Evolutionary conservation across 176 grass and related monocot genomes (phyloP).

Genomic region (Oryza australiensis): DNA sequence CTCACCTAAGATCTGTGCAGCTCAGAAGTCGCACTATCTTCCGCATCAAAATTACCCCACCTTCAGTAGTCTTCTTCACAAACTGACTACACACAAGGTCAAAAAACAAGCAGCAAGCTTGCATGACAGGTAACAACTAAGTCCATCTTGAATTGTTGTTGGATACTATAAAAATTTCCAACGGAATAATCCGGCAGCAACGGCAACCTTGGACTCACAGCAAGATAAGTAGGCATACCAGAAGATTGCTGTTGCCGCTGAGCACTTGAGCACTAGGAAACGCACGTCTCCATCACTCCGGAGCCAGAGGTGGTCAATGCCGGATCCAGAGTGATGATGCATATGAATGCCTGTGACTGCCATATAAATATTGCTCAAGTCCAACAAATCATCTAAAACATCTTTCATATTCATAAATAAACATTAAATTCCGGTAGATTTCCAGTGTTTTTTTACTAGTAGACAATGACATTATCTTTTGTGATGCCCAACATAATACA

Average conservation of each 20-base stretch:
- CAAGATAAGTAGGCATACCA: constrained; percentile 18
- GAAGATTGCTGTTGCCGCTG: not conserved
- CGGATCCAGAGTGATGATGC: constrained; percentile 7
- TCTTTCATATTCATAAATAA: constrained; percentile 20
- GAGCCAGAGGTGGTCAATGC: constrained; percentile 6
- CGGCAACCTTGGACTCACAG: not conserved
- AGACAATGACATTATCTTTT: not conserved
- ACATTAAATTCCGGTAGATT: not conserved
- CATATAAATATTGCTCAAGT: constrained; percentile 36
- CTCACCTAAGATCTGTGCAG: not conserved
- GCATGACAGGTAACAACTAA: not conserved
- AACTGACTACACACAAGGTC: not conserved
- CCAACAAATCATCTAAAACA: constrained; percentile 26
- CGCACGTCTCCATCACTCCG: not conserved
- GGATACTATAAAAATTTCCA: not conserved
- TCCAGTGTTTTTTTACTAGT: not conserved
- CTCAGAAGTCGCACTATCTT: not conserved
- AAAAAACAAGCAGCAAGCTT: not conserved
- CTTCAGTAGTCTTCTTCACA: not conserved
- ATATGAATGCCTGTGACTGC: constrained; percentile 17
- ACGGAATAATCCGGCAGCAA: not conserved
- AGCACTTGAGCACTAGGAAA: not conserved
- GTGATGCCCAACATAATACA: constrained; percentile 22
- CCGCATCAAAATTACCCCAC: not conserved
- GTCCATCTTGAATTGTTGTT: not conserved